Base-by-base conservation (phyloP, 306 rosid species). In the Gillenia trifoliata region DNA sequence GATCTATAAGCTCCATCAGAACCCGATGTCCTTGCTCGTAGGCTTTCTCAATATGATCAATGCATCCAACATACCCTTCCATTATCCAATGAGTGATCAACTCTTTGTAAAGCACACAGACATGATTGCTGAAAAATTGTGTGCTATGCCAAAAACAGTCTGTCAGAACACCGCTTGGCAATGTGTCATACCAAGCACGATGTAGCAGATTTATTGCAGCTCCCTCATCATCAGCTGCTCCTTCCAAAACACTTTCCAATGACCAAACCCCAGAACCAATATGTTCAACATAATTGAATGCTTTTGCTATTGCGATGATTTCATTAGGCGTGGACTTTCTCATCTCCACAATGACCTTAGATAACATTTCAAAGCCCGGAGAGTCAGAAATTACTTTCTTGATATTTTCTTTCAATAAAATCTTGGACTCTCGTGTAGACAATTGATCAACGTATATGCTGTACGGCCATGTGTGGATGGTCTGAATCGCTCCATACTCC, bases 21-120 rank as follows among this genome's bases (percentile, higher is more conserved):
- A 73, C 75, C 13, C 16, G 0, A 70, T 83, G 67, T 25, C 82
- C 87, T 26, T 74, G 26, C 20, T 56, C 49, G 29, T 83, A 83
- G 15, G 68, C 78, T 54, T 83, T 28, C 49, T 70, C 74, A 10
- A 83, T 47, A 65, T 45, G 65, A 47, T 69, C 75, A 41, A 36
- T 3, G 20, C 16, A 31, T 63, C 69, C 78, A 3, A 83, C 36
- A 61, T 69, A 77, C 64, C 79, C 80, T 76, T 83, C 87, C 56
- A 83, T 54, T 73, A 83, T 80, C 87, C 87, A 84, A 59, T 66
- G 77, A 15, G 75, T 62, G 31, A 84, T 84, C 75, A 80, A 69
- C 50, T 77, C 85, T 31, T 78, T 77, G 82, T 77, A 77, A 77
- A 77, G 85, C 28, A 80, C 57, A 67, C 80, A 68, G 49, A 26